phyloP scores from a whole-genome alignment of 2,329 filamentous ascomycete species.

The Thielaviopsis populi region DNA sequence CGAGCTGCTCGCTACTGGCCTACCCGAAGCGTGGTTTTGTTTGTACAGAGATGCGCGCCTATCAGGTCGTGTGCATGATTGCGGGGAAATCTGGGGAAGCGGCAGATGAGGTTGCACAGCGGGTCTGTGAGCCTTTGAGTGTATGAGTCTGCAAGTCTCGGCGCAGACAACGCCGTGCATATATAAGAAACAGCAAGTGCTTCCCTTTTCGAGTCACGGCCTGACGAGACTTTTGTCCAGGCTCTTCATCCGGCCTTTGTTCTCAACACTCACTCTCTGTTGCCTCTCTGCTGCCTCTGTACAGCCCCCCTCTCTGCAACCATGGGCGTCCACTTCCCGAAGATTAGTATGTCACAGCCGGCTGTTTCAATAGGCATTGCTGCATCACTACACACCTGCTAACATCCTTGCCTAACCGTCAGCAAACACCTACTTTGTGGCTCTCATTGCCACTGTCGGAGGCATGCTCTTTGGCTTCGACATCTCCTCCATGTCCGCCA shows the following conservation, averaged over 20 bases:
- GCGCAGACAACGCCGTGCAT: background rate
- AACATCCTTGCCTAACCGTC: background rate
- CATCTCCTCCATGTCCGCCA: slow-evolving; percentile 43
- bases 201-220: background rate
- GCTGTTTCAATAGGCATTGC: background rate
- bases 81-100: slow-evolving; percentile 3
- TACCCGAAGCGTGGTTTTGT: background rate
- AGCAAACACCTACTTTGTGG: slow-evolving; percentile 26
- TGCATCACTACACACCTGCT: background rate
- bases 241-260: background rate
- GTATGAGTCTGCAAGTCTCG: too few relatives aligned
- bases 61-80: background rate
- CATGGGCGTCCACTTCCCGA: slow-evolving; percentile 15
- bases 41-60: background rate
- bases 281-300: background rate
- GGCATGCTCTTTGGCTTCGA: slow-evolving; percentile 39
- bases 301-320: background rate
- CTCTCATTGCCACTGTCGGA: slow-evolving; percentile 27
- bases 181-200: background rate
- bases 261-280: background rate
- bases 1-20: too few relatives aligned
- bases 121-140: background rate
- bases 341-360: slow-evolving; percentile 16
- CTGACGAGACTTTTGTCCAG: background rate
- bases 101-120: background rate